A percentile compares a stretch with the other conserved stretches of the same genome.
phyloP scores from a whole-genome alignment of 768 basidiomycete genomes.

The Sporobolomyces roseus region DNA sequence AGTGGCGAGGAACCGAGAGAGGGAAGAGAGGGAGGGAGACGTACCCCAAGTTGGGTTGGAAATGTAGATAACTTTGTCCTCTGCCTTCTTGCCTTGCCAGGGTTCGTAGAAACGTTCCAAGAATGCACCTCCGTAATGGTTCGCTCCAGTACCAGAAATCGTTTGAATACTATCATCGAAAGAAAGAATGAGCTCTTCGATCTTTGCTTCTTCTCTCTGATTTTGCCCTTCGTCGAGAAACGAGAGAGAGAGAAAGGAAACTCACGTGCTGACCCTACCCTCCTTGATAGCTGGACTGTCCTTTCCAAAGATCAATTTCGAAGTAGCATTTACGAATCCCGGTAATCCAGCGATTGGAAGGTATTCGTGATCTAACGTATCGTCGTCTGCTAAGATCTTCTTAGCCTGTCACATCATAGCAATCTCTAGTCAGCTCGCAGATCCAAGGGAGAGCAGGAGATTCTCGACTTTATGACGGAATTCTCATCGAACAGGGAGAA shows the following conservation, averaged over 20 bases:
- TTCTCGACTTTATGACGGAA: too few relatives aligned
- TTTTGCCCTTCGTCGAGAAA: neutral
- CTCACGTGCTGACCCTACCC: slow-evolving; percentile 59
- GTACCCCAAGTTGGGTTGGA: slow-evolving; percentile 94
- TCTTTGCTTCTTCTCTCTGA: neutral
- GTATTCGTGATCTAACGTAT: slow-evolving; percentile 52
- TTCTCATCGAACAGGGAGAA: too few relatives aligned
- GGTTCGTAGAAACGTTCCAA: slow-evolving; percentile 78
- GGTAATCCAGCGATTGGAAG: slow-evolving; percentile 81
- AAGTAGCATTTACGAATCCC: slow-evolving; percentile 78
- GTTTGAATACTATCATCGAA: slow-evolving; percentile 70
- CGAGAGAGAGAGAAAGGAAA: slow-evolving; percentile 34
- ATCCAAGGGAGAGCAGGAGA: neutral
- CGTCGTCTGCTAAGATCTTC: slow-evolving; percentile 58
- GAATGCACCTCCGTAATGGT: slow-evolving; percentile 91
- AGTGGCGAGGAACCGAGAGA: slow-evolving; percentile 32
- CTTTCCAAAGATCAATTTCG: slow-evolving; percentile 83
- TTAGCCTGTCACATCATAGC: slow-evolving; percentile 58
- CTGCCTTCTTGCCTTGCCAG: slow-evolving; percentile 44
- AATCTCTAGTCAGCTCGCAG: neutral
- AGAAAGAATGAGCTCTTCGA: slow-evolving; percentile 1
- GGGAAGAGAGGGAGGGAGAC: slow-evolving; percentile 41
- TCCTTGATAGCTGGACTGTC: slow-evolving; percentile 69
- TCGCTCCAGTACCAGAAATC: slow-evolving; percentile 96
- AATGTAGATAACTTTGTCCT: slow-evolving; percentile 68